A percentile compares a stretch with the other conserved stretches of the same genome.
Conservation (phyloP, 164 flowering plant genomes). For the Santalum album region DNA sequence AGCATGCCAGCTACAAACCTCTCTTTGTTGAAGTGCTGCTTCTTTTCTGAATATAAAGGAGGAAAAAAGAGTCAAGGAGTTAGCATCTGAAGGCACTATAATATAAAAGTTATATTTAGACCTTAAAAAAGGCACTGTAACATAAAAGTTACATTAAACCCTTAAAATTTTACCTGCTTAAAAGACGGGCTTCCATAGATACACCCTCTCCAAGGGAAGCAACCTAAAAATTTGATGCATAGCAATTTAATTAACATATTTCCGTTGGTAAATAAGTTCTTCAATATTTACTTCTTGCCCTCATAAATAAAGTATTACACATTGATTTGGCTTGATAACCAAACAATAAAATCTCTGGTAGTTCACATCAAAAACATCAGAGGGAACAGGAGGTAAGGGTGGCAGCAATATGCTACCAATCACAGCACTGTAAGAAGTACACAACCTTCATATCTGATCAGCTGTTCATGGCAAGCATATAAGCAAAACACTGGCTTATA, state of each 20-base stretch:
- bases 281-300: background rate
- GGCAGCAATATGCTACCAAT: no score
- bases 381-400: no score
- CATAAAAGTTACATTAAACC: conserved; percentile 1
- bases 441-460: no score
- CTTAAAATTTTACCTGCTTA: conserved; percentile 56
- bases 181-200: conserved; percentile 65
- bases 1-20: conserved; percentile 39
- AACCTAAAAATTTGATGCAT: conserved; percentile 33
- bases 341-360: background rate
- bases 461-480: no score
- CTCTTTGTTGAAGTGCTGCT: conserved; percentile 77
- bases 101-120: background rate
- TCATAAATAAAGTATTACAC: background rate
- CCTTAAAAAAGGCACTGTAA: background rate
- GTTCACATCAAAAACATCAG: background rate
- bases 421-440: no score
- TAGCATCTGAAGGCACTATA: background rate
- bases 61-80: conserved; percentile 10
- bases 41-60: conserved; percentile 80
- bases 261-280: no score
- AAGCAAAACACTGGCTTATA: no score
- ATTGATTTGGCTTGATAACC: background rate
- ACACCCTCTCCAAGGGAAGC: conserved; percentile 86
- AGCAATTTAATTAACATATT: background rate